A percentile compares a stretch with the other conserved stretches of the same genome.
Evolutionary conservation across 2,329 filamentous ascomycete species (phyloP).

Genomic region (Claviceps paspali): DNA sequence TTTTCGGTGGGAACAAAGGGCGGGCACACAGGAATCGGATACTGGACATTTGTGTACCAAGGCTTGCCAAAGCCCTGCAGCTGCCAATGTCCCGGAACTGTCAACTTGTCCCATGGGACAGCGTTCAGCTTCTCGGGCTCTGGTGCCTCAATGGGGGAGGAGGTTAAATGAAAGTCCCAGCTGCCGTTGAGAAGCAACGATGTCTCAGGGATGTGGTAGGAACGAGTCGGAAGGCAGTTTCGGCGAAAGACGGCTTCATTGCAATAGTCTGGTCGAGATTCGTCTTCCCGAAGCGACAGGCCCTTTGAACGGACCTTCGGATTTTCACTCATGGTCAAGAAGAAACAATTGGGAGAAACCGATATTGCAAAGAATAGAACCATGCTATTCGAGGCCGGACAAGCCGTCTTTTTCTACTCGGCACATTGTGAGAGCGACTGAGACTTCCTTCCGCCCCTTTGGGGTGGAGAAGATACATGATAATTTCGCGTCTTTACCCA

Average conservation of each 20-base stretch:
- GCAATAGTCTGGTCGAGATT: conserved; percentile 28
- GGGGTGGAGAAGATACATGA: neutral
- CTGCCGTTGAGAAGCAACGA: conserved; percentile 36
- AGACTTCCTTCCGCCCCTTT: neutral
- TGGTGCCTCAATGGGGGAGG: conserved; percentile 30
- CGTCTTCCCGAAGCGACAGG: conserved; percentile 20
- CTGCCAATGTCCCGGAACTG: conserved; percentile 53
- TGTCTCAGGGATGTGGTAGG: conserved; percentile 36
- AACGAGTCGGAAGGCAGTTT: conserved; percentile 35
- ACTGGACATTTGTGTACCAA: conserved; percentile 52
- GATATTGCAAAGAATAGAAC: neutral
- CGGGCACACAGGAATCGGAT: conserved; percentile 49
- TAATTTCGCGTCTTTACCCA: neutral
- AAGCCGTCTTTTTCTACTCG: conserved; percentile 1
- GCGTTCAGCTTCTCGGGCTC: conserved; percentile 14
- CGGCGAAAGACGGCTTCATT: conserved; percentile 37
- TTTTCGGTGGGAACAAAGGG: conserved; percentile 46
- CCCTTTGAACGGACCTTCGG: conserved; percentile 7
- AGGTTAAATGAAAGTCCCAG: conserved; percentile 40
- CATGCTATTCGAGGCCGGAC: neutral
- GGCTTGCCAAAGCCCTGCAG: conserved; percentile 49
- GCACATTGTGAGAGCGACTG: neutral
- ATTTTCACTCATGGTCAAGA: neutral
- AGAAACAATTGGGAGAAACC: neutral
- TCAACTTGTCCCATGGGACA: conserved; percentile 25